Percentiles rank a stretch among this genome's conserved stretches.
Evolutionary conservation across 306 rosid genomes (phyloP).

Genomic region (Ammopiptanthus mongolicus): DNA sequence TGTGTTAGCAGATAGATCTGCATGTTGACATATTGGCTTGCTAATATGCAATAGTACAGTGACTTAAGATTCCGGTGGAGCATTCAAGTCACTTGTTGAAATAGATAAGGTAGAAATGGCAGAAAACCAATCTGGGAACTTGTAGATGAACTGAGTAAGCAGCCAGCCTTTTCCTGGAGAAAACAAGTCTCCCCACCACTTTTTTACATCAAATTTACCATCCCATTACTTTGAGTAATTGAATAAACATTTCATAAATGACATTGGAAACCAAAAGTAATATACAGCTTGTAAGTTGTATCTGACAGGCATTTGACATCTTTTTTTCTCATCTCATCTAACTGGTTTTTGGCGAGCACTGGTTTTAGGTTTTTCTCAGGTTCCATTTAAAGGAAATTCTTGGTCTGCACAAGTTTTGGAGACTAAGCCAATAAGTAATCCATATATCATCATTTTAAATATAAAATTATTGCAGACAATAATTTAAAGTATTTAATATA

Average conservation of each 20-base stretch:
- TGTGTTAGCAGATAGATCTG: slow-evolving; percentile 18
- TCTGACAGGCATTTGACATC: neutral
- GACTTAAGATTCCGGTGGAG: neutral
- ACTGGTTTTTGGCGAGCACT: neutral
- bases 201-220: neutral
- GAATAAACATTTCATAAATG: neutral
- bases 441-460: neutral
- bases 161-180: neutral
- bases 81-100: neutral
- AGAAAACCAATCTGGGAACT: neutral
- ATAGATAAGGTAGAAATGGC: neutral
- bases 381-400: neutral
- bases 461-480: neutral
- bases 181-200: neutral
- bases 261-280: neutral
- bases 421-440: neutral
- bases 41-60: neutral
- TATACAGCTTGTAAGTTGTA: neutral
- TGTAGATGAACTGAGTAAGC: neutral
- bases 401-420: neutral
- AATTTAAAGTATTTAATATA: neutral
- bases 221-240: neutral
- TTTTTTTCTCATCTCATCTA: neutral
- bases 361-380: neutral
- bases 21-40: slow-evolving; percentile 1